Conservation (phyloP, 2,329 filamentous ascomycete species). For the Elsinoe perseae region DNA sequence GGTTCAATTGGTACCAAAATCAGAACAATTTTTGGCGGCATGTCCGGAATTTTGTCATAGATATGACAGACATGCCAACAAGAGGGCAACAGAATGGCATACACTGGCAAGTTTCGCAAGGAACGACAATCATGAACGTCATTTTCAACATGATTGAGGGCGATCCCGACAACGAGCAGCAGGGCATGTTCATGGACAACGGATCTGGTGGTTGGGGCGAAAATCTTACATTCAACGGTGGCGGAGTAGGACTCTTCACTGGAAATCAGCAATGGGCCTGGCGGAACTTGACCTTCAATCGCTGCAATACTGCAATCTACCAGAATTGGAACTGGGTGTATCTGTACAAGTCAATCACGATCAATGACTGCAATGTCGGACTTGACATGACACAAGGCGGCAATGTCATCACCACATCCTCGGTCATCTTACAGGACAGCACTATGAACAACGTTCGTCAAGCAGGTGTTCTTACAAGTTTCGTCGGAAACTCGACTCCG, state of each 20-base stretch:
- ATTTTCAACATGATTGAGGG: constrained; percentile 43
- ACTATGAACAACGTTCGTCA: constrained; percentile 56
- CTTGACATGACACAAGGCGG: constrained; percentile 61
- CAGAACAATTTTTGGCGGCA: constrained; percentile 48
- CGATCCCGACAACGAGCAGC: constrained; percentile 17
- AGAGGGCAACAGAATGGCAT: constrained; percentile 40
- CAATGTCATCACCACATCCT: constrained; percentile 59
- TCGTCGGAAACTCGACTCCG: constrained; percentile 48
- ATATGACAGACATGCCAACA: constrained; percentile 33
- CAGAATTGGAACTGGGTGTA: constrained; percentile 93
- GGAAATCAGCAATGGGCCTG: constrained; percentile 85
- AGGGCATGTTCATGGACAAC: constrained; percentile 56
- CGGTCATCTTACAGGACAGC: constrained; percentile 64
- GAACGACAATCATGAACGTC: constrained; percentile 52
- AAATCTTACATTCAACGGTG: constrained; percentile 76
- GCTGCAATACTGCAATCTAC: constrained; percentile 73
- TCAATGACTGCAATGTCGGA: constrained; percentile 52
- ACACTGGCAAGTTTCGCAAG: constrained; percentile 63
- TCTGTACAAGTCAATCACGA: constrained; percentile 67
- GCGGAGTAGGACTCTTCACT: constrained; percentile 67
- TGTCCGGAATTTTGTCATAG: constrained; percentile 51
- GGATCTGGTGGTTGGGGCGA: constrained; percentile 69
- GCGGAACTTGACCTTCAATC: constrained; percentile 73
- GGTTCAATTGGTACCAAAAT: constrained; percentile 29
- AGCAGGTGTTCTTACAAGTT: constrained; percentile 61